Evolutionary conservation across 2,329 filamentous ascomycete species (phyloP).

Genomic region (Geosmithia flava): DNA sequence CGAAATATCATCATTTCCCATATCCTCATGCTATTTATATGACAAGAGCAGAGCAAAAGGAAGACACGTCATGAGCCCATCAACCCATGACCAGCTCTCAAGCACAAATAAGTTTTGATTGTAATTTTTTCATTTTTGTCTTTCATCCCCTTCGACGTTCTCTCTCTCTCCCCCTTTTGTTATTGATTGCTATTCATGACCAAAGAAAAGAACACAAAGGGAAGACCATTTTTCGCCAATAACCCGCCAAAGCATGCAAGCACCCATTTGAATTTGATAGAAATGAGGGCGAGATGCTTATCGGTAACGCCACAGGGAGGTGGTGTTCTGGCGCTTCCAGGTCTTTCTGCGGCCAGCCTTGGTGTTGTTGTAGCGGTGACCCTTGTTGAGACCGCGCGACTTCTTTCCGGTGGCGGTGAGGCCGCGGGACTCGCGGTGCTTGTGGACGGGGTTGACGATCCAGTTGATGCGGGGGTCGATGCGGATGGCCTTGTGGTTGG

Average conservation of each 20-base stretch:
- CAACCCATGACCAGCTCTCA: too few species aligned
- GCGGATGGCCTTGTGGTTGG: conserved; percentile 99
- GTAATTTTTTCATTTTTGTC: not conserved
- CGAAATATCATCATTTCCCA: too few species aligned
- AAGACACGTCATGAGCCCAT: too few species aligned
- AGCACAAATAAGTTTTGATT: not conserved
- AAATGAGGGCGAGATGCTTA: conserved; percentile 30
- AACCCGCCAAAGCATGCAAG: not conserved
- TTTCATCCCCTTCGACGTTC: not conserved
- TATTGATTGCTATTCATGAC: not conserved
- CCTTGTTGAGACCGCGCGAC: conserved; percentile 98
- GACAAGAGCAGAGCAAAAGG: too few species aligned
- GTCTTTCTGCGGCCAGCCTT: conserved; percentile 95
- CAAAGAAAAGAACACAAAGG: not conserved
- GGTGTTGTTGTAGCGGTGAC: conserved; percentile 99
- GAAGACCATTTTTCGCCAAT: not conserved
- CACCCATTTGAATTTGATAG: too few species aligned
- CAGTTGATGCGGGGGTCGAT: conserved; percentile 99
- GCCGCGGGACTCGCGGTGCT: conserved; percentile 97
- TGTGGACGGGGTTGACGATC: conserved; percentile 99
- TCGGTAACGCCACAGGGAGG: conserved; percentile 97
- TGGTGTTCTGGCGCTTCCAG: conserved; percentile 99
- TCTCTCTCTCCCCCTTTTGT: too few species aligned
- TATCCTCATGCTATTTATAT: too few species aligned
- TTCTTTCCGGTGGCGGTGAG: conserved; percentile 99